Conservation (phyloP, 1,139 yeast genomes). For the Magnusiomyces magnusii region DNA sequence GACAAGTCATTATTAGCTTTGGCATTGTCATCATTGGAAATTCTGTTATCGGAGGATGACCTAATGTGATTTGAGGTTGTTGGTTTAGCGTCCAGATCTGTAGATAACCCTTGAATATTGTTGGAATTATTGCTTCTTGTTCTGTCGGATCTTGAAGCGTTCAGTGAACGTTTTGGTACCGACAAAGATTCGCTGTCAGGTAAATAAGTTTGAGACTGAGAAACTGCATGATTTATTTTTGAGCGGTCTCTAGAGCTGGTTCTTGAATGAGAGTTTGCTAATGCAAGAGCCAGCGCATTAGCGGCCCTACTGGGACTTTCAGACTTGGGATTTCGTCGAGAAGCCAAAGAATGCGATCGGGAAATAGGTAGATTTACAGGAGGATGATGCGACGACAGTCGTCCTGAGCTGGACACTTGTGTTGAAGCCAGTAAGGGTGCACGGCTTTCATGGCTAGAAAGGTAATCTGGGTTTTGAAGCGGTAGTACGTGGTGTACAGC, state of each 20-base stretch:
- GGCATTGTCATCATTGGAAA: not conserved
- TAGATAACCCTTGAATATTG: not conserved
- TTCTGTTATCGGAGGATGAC: not conserved
- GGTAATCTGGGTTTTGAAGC: not conserved
- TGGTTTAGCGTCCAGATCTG: too few species aligned
- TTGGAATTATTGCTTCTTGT: not conserved
- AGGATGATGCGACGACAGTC: not conserved
- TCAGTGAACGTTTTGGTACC: too few species aligned
- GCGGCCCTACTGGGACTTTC: not conserved
- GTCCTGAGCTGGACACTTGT: constrained; percentile 1
- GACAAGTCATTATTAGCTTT: not conserved
- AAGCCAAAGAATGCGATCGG: not conserved
- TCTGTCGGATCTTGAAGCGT: too few species aligned
- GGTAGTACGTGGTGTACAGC: constrained; percentile 27
- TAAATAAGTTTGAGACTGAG: not conserved
- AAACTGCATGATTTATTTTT: not conserved
- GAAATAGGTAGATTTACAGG: not conserved
- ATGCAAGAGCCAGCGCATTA: not conserved
- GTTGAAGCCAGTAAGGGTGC: not conserved
- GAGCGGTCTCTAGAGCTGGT: not conserved
- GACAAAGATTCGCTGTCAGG: too few species aligned
- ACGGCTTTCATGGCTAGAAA: not conserved
- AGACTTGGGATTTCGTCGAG: not conserved
- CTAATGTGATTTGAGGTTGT: too few species aligned
- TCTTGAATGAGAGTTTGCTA: not conserved